phyloP scores from a whole-genome alignment of 768 basidiomycete genomes.

The Mycena filopes region DNA sequence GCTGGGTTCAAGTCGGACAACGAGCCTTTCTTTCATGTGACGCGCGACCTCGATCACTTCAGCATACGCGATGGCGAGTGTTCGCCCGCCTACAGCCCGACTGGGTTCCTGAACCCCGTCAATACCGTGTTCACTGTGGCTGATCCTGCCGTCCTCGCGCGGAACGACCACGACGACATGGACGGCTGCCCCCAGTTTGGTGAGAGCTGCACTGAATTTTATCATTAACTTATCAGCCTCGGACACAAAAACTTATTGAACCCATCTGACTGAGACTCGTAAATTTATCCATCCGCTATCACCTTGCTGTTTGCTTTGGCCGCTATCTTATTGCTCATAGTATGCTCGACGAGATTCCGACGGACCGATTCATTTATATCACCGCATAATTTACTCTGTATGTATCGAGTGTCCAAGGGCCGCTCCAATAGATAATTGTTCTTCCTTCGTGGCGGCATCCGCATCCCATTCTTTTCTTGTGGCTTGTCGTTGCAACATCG shows the following conservation, averaged over 20 bases:
- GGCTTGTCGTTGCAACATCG: not conserved
- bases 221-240: slow-evolving; percentile 29
- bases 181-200: slow-evolving; percentile 58
- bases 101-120: slow-evolving; percentile 23
- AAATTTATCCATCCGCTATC: slow-evolving; percentile 29
- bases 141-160: slow-evolving; percentile 40
- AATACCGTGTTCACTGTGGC: slow-evolving; percentile 37
- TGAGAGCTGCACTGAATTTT: slow-evolving; percentile 48
- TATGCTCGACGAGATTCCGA: slow-evolving; percentile 15
- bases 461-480: not conserved
- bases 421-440: slow-evolving; percentile 19
- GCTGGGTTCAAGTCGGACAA: slow-evolving; percentile 47
- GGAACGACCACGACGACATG: slow-evolving; percentile 47
- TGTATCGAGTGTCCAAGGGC: slow-evolving; percentile 23
- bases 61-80: slow-evolving; percentile 44
- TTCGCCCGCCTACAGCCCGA: slow-evolving; percentile 43
- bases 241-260: slow-evolving; percentile 15
- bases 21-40: slow-evolving; percentile 53
- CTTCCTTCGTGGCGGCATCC: slow-evolving; percentile 21
- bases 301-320: slow-evolving; percentile 9
- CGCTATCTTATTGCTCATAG: slow-evolving; percentile 16
- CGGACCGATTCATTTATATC: slow-evolving; percentile 20
- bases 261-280: not conserved
- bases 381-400: slow-evolving; percentile 32
- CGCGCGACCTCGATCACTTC: slow-evolving; percentile 63